A percentile compares a stretch with the other conserved stretches of the same genome.
phyloP scores from a whole-genome alignment of 805 yeast species.

The Dipodascus albidus region DNA sequence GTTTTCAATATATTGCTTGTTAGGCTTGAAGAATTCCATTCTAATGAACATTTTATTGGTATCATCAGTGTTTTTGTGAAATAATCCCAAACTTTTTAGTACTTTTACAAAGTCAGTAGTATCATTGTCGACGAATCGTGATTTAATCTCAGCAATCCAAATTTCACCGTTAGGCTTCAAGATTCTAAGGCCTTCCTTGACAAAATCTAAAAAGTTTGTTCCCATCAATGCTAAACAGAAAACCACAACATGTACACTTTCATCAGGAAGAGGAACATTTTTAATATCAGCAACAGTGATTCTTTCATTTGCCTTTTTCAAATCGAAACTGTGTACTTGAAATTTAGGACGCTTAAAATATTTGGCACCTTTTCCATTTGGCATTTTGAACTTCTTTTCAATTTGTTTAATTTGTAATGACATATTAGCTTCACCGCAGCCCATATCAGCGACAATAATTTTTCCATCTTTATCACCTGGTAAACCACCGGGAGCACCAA shows the following conservation, averaged over 20 bases:
- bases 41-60: conserved; percentile 87
- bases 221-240: conserved; percentile 97
- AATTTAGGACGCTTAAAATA: conserved; percentile 28
- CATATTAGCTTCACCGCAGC: conserved; percentile 95
- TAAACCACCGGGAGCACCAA: conserved; percentile 92
- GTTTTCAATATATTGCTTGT: conserved; percentile 51
- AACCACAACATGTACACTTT: conserved; percentile 75
- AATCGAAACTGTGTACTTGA: conserved; percentile 79
- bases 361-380: conserved; percentile 24
- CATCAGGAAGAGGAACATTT: conserved; percentile 73
- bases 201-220: conserved; percentile 85
- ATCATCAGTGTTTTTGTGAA: conserved; percentile 80
- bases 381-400: conserved; percentile 32
- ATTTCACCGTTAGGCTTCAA: conserved; percentile 85
- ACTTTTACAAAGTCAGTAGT: conserved; percentile 59
- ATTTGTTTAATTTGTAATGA: conserved; percentile 45
- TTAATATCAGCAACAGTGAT: conserved; percentile 96
- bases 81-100: conserved; percentile 69
- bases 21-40: conserved; percentile 88
- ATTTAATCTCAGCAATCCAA: conserved; percentile 97
- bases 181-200: conserved; percentile 79
- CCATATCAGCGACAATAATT: conserved; percentile 93
- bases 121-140: conserved; percentile 62
- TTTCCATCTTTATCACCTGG: conserved; percentile 47
- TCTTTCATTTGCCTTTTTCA: conserved; percentile 76